phyloP scores from a whole-genome alignment of 2,329 filamentous ascomycete genomes.

The Calonectria naviculata region DNA sequence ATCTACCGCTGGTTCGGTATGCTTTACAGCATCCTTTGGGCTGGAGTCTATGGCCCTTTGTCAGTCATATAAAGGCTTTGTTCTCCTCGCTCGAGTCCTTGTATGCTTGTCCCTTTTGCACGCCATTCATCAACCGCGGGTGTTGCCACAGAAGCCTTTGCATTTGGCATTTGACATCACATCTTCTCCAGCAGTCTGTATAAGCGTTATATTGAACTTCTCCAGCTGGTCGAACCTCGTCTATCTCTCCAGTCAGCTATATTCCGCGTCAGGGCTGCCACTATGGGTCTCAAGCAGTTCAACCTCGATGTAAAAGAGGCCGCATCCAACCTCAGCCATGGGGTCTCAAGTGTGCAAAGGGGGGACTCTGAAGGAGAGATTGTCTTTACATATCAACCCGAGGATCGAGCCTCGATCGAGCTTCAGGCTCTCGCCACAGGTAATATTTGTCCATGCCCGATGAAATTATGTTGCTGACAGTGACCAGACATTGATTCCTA shows the following conservation, averaged over 20 bases:
- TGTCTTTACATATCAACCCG: conserved; percentile 64
- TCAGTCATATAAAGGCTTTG: not conserved
- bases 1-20: not conserved
- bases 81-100: not conserved
- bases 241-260: not conserved
- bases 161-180: not conserved
- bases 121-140: not conserved
- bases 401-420: conserved; percentile 42
- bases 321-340: conserved; percentile 51
- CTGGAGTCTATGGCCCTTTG: not conserved
- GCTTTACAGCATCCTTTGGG: not conserved
- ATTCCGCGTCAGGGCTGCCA: not conserved
- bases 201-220: not conserved
- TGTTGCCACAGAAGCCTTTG: not conserved
- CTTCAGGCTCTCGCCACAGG: conserved; percentile 52
- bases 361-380: conserved; percentile 81
- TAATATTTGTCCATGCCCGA: conserved; percentile 26
- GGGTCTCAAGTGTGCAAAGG: conserved; percentile 65
- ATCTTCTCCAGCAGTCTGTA: not conserved
- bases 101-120: not conserved
- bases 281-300: conserved; percentile 76
- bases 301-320: conserved; percentile 64
- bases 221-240: not conserved
- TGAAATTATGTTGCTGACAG: not conserved
- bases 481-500: conserved; percentile 48